Conservation (phyloP, 352 stramenopile species). For the Saprolegnia diclina region DNA sequence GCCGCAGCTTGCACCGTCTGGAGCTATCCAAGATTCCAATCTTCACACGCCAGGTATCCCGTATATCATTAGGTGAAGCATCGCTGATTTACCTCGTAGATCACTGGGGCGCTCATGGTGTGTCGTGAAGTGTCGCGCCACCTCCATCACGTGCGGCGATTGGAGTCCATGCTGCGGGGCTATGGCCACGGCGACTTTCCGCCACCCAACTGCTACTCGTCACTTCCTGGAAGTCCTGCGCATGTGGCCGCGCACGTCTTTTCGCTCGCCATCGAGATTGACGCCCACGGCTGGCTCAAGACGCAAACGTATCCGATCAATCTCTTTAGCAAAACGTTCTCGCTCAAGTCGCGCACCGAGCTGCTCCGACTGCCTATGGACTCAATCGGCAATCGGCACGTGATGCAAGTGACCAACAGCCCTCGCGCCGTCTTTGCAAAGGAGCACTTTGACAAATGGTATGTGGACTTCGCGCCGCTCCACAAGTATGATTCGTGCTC, state of each 20-base stretch:
- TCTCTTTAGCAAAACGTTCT: conserved; percentile 15
- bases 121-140: conserved; percentile 44
- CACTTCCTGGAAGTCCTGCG: neutral
- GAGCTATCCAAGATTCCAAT: conserved; percentile 28
- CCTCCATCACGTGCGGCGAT: conserved; percentile 4
- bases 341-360: conserved; percentile 1
- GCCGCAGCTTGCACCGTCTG: conserved; percentile 20
- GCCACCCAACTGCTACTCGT: neutral
- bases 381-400: conserved; percentile 12
- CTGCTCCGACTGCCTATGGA: conserved; percentile 22
- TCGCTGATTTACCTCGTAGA: conserved; percentile 44
- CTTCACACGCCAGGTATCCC: conserved; percentile 22
- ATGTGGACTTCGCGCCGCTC: neutral
- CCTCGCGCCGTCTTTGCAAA: conserved; percentile 8
- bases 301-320: conserved; percentile 24
- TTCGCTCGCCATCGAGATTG: conserved; percentile 21
- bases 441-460: conserved; percentile 26
- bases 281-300: conserved; percentile 6
- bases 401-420: conserved; percentile 20
- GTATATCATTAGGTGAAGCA: neutral
- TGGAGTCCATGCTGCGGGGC: conserved; percentile 6
- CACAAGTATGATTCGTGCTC: neutral
- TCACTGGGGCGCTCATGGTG: conserved; percentile 62
- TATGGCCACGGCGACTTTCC: neutral
- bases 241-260: neutral